phyloP scores from a whole-genome alignment of 2,329 filamentous ascomycete genomes.

The Fusarium haematococcum region DNA sequence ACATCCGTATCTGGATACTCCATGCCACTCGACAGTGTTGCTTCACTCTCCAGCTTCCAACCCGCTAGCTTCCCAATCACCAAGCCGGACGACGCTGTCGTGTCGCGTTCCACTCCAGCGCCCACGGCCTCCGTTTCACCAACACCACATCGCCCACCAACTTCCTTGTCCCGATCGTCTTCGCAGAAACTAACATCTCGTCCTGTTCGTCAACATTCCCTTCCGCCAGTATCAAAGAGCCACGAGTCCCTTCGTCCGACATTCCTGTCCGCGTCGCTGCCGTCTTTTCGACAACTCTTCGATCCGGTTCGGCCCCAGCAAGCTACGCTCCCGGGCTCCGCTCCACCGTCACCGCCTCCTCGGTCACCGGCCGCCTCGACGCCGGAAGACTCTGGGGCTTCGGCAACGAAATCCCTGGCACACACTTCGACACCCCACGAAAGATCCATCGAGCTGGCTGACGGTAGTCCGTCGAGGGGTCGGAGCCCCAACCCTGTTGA shows the following conservation, averaged over 20 bases:
- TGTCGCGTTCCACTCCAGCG: slow-evolving; percentile 19
- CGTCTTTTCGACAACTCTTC: slow-evolving; percentile 11
- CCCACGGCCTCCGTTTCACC: neutral
- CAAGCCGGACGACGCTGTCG: slow-evolving; percentile 42
- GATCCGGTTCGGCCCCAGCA: slow-evolving; percentile 13
- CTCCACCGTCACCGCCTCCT: slow-evolving; percentile 14
- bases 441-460: neutral
- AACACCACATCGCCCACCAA: slow-evolving; percentile 3
- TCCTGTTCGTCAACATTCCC: slow-evolving; percentile 22
- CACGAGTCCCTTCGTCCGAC: slow-evolving; percentile 13
- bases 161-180: slow-evolving; percentile 14
- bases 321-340: neutral
- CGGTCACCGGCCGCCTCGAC: neutral
- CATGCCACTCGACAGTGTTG: slow-evolving; percentile 44
- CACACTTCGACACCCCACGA: slow-evolving; percentile 4
- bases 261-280: slow-evolving; percentile 21
- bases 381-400: neutral
- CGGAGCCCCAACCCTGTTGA: neutral
- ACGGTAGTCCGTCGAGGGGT: neutral
- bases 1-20: slow-evolving; percentile 44
- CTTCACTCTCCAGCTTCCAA: slow-evolving; percentile 18
- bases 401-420: neutral
- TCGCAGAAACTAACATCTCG: slow-evolving; percentile 1
- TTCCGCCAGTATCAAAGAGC: slow-evolving; percentile 12
- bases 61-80: slow-evolving; percentile 17